phyloP scores from a whole-genome alignment of 306 rosid genomes.

The Vigna trinervia region DNA sequence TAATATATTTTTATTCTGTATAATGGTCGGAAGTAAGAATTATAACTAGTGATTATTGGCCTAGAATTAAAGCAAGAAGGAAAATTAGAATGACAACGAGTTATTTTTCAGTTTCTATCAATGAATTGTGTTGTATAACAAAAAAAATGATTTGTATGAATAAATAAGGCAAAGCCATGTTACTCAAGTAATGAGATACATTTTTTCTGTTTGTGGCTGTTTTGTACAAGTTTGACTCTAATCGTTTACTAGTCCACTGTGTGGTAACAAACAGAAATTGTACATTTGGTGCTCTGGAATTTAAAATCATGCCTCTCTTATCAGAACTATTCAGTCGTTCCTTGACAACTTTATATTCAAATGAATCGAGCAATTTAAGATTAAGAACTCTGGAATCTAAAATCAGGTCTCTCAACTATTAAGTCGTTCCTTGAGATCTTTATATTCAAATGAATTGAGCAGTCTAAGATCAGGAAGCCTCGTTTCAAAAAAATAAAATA shows the following conservation, averaged over 20 bases:
- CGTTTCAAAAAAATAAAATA: not conserved
- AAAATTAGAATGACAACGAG: conserved; percentile 24
- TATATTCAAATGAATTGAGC: not conserved
- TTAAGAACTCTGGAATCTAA: not conserved
- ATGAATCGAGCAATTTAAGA: not conserved
- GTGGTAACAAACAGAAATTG: not conserved
- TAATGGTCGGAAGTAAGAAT: conserved; percentile 19
- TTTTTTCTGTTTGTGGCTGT: not conserved
- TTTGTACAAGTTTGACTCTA: not conserved
- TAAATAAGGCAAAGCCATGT: not conserved
- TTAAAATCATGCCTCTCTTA: not conserved
- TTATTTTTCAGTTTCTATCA: conserved; percentile 13
- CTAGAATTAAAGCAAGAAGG: conserved; percentile 4
- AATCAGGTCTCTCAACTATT: not conserved
- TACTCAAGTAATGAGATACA: not conserved
- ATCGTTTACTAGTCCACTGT: not conserved
- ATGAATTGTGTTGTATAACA: conserved; percentile 37
- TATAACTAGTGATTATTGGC: conserved; percentile 31
- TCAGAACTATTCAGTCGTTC: not conserved
- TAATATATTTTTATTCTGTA: conserved; percentile 40
- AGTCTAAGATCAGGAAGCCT: not conserved
- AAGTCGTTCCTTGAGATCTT: not conserved
- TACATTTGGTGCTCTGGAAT: not conserved
- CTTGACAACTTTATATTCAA: conserved; percentile 2
- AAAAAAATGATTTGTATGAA: not conserved